Conservation (phyloP, 2,329 filamentous ascomycete species). For the Pseudocercospora musae region DNA sequence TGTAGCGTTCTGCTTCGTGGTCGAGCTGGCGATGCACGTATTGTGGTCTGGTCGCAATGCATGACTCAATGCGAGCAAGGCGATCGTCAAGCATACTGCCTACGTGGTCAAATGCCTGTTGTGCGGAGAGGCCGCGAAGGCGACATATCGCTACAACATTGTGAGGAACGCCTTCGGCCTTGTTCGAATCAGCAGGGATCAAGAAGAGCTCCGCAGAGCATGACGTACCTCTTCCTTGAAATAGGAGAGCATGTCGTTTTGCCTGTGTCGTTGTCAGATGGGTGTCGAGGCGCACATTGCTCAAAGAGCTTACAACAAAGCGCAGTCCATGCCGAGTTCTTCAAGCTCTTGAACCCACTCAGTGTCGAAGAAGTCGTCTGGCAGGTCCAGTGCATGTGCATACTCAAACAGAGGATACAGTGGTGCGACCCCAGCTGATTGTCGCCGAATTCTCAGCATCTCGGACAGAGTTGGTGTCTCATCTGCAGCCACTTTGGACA, state of each 20-base stretch:
- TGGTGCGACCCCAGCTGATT: not conserved
- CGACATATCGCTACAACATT: not conserved
- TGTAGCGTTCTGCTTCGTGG: not conserved
- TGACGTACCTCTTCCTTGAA: not conserved
- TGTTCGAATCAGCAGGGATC: not conserved
- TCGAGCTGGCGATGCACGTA: not conserved
- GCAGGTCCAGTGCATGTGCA: not conserved
- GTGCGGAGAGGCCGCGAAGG: not conserved
- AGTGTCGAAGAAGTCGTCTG: not conserved
- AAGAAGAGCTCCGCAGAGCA: not conserved
- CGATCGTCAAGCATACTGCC: not conserved
- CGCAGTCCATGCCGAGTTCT: not conserved
- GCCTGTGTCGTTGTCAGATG: not conserved
- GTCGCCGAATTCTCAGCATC: not conserved
- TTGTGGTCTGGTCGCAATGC: not conserved
- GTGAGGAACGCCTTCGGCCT: not conserved
- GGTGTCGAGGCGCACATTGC: too few relatives aligned
- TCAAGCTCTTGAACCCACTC: not conserved
- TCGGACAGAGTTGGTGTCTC: not conserved
- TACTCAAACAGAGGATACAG: not conserved
- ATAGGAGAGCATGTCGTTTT: slow-evolving; percentile 1
- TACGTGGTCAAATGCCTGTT: not conserved
- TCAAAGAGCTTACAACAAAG: not conserved
- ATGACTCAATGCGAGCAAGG: not conserved
- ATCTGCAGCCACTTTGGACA: not conserved